Evolutionary conservation across 2,329 filamentous ascomycete genomes (phyloP).

Genomic region (Sarocladiaceae sp.): DNA sequence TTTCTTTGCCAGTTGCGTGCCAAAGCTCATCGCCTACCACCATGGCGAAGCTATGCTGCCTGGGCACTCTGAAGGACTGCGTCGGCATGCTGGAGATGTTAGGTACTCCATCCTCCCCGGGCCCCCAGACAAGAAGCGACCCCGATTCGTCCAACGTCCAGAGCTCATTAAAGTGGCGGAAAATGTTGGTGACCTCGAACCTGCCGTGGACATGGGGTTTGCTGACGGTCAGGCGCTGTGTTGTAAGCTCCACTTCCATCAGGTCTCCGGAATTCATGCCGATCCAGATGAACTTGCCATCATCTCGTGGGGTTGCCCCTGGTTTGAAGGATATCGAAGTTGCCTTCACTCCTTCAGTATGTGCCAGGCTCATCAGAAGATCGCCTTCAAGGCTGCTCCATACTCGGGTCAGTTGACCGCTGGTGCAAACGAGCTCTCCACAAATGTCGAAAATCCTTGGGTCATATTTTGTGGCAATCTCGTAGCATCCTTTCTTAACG

Average conservation of each 20-base stretch:
- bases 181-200: conserved; percentile 75
- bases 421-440: conserved; percentile 80
- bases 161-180: conserved; percentile 79
- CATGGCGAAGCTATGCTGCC: conserved; percentile 81
- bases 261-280: conserved; percentile 85
- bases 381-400: conserved; percentile 85
- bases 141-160: conserved; percentile 93
- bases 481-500: conserved; percentile 63
- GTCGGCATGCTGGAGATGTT: conserved; percentile 65
- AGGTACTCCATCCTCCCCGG: conserved; percentile 64
- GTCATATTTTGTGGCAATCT: conserved; percentile 82
- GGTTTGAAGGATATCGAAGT: conserved; percentile 83
- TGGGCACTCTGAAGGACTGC: conserved; percentile 70
- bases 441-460: conserved; percentile 81
- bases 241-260: conserved; percentile 76
- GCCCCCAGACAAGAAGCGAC: conserved; percentile 78
- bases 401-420: conserved; percentile 77
- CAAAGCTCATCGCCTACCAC: conserved; percentile 80
- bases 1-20: conserved; percentile 81
- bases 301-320: conserved; percentile 66
- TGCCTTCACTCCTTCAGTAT: conserved; percentile 79
- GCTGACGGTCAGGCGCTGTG: conserved; percentile 62
- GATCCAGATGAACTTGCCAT: conserved; percentile 80
- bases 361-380: conserved; percentile 69
- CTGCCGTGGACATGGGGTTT: conserved; percentile 69